phyloP scores from a whole-genome alignment of 192 early-diverging fungal genomes.

The Diversispora epigaea region DNA sequence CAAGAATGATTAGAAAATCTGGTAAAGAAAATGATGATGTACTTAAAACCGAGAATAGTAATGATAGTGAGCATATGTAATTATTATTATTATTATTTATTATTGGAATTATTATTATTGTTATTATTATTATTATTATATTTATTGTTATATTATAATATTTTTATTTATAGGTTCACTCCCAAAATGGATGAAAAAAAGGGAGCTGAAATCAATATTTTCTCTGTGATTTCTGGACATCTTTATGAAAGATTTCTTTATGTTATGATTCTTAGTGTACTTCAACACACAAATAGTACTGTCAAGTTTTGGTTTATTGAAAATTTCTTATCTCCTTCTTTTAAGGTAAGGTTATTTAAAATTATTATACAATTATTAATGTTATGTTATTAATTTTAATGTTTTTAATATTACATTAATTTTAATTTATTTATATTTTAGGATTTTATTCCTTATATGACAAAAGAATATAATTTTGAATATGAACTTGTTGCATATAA shows the following conservation, averaged over 20 bases:
- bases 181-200: conserved; percentile 30
- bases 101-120: no score
- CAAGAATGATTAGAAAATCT: conserved; percentile 71
- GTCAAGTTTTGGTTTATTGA: conserved; percentile 99
- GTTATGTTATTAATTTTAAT: background rate
- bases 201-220: conserved; percentile 82
- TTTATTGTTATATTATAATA: no score
- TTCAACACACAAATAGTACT: conserved; percentile 79
- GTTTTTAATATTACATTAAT: background rate
- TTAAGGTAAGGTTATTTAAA: no score
- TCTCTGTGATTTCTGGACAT: conserved; percentile 97
- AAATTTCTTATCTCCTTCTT: conserved; percentile 95
- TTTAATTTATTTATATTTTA: conserved; percentile 31
- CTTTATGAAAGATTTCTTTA: conserved; percentile 96
- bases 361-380: conserved; percentile 33
- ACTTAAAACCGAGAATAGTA: conserved; percentile 44
- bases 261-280: conserved; percentile 95
- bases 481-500: conserved; percentile 98
- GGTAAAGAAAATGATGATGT: conserved; percentile 82
- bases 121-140: no score
- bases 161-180: conserved; percentile 35
- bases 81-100: background rate
- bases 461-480: conserved; percentile 82
- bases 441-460: conserved; percentile 88
- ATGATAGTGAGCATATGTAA: conserved; percentile 44